phyloP scores from a whole-genome alignment of 257 asterid species.

The Fraxinus americana region DNA sequence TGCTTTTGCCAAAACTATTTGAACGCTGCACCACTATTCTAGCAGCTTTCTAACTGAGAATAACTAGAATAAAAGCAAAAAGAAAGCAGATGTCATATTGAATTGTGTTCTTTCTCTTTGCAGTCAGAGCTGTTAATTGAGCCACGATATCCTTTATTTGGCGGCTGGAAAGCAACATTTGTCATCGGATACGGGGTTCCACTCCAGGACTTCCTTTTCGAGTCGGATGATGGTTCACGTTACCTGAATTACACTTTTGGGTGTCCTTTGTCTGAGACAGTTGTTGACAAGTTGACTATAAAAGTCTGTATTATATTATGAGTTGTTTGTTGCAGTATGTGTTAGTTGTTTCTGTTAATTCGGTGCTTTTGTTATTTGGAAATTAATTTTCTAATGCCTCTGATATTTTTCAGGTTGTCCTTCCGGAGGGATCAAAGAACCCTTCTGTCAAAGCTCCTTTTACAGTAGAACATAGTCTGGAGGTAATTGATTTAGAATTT shows the following conservation, averaged over 20 bases:
- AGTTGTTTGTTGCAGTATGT: slow-evolving; percentile 11
- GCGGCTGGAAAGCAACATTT: slow-evolving; percentile 99
- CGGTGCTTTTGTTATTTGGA: slow-evolving; percentile 10
- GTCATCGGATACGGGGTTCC: slow-evolving; percentile 90
- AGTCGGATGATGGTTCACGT: slow-evolving; percentile 75
- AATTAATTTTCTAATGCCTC: slow-evolving; percentile 24
- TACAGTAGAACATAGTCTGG: slow-evolving; percentile 62
- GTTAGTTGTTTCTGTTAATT: slow-evolving; percentile 22
- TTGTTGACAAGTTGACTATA: slow-evolving; percentile 82
- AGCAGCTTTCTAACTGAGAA: slow-evolving; percentile 1
- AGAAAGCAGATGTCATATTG: not conserved
- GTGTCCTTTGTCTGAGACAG: slow-evolving; percentile 80
- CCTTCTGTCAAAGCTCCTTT: slow-evolving; percentile 74
- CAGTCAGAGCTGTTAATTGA: slow-evolving; percentile 93
- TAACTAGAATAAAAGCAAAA: not conserved
- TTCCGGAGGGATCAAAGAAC: slow-evolving; percentile 93
- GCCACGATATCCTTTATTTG: slow-evolving; percentile 96
- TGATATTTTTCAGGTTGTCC: slow-evolving; percentile 68
- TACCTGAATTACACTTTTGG: slow-evolving; percentile 92
- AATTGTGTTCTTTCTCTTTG: slow-evolving; percentile 24
- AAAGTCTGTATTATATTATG: slow-evolving; percentile 50
- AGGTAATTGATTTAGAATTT: slow-evolving; percentile 52
- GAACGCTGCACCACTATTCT: not conserved
- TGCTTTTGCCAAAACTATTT: not conserved
- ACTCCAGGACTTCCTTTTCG: slow-evolving; percentile 85